Percentiles rank a stretch among this genome's conserved stretches.
These are phyloP conservation scores for Eucalyptus decipiens DNA, from an alignment of 345 rosid genomes.

Conservation along the genomic window DNA sequence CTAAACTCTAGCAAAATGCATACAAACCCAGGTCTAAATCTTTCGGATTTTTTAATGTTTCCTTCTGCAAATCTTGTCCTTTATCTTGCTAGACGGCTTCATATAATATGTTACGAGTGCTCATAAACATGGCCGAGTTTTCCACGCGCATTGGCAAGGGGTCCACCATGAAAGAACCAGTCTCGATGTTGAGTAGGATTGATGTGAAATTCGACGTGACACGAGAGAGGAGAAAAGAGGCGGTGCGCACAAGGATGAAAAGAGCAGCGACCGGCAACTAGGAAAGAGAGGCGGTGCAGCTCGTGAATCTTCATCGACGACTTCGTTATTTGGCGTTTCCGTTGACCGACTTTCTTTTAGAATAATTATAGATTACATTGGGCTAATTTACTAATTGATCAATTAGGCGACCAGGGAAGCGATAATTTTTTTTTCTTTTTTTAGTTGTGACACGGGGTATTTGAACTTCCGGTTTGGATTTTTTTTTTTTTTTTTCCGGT, in stretches of 20 bases:
- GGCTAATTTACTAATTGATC: not conserved
- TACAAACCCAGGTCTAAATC: not conserved
- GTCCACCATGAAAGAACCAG: not conserved
- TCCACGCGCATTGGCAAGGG: not conserved
- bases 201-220: not conserved
- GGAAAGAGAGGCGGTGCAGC: not conserved
- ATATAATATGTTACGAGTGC: no score
- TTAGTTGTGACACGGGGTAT: not conserved
- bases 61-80: not conserved
- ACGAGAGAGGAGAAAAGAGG: not conserved
- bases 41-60: not conserved
- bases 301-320: not conserved
- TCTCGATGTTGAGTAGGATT: not conserved
- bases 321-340: not conserved
- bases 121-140: not conserved
- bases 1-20: not conserved
- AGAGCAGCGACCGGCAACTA: not conserved
- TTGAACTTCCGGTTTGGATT: no score
- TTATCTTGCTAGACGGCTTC: not conserved
- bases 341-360: not conserved
- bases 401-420: not conserved
- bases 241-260: not conserved
- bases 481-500: no score
- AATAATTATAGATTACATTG: not conserved
- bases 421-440: not conserved